Conservation (phyloP, 2,329 filamentous ascomycete species). For the Beauveria sp. region DNA sequence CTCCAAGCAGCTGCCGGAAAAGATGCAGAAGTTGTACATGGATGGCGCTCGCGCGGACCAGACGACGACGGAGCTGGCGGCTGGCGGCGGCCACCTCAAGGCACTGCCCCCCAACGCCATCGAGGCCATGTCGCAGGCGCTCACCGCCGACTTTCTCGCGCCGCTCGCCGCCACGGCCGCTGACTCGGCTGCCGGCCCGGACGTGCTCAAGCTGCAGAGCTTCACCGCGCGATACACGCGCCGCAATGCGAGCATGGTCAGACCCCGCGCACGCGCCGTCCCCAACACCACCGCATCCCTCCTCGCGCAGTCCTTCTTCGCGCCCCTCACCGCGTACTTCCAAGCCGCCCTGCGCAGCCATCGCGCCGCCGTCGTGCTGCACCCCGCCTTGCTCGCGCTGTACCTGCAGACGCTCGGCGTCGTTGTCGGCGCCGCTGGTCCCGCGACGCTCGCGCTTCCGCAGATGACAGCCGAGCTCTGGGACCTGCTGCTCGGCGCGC, state of each 20-base stretch:
- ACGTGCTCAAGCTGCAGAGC: constrained; percentile 79
- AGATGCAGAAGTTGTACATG: constrained; percentile 65
- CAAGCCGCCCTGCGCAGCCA: constrained; percentile 49
- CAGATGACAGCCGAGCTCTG: constrained; percentile 81
- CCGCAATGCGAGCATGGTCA: constrained; percentile 23
- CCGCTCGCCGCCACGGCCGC: constrained; percentile 78
- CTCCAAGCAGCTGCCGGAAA: constrained; percentile 68
- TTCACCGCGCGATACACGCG: constrained; percentile 58
- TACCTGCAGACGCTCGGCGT: constrained; percentile 83
- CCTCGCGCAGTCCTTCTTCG: constrained; percentile 73
- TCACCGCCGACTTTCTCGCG: constrained; percentile 67
- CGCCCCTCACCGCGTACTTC: constrained; percentile 75
- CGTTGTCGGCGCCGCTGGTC: constrained; percentile 74
- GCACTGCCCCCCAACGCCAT: constrained; percentile 52
- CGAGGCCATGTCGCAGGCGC: constrained; percentile 56
- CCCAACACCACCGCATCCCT: constrained; percentile 73
- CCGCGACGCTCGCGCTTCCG: constrained; percentile 65
- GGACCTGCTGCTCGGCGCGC: constrained; percentile 67
- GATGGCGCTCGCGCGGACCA: constrained; percentile 22
- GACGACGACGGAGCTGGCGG: constrained; percentile 15
- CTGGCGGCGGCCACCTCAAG: constrained; percentile 34
- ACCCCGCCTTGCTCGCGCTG: constrained; percentile 67
- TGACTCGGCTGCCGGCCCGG: constrained; percentile 70
- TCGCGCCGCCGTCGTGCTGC: constrained; percentile 47
- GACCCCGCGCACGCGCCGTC: constrained; percentile 45